A percentile compares a stretch with the other conserved stretches of the same genome.
phyloP scores from a whole-genome alignment of 1,139 yeast genomes.

The Magnusiomyces suaveolens region DNA sequence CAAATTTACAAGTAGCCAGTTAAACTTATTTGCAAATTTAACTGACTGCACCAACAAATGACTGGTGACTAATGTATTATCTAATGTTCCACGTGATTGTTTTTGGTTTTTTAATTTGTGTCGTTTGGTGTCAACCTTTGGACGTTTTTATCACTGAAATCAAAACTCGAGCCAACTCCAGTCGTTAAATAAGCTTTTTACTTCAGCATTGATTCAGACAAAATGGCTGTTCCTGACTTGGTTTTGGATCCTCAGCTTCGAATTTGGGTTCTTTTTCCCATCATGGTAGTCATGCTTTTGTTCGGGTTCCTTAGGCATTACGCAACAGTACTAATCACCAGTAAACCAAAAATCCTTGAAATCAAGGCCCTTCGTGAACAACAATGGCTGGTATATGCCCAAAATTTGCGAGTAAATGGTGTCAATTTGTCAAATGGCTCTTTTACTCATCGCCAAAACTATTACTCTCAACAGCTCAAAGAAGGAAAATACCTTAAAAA shows the following conservation, averaged over 20 bases:
- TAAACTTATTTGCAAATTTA: too few relatives aligned
- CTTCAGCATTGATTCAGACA: conserved; percentile 45
- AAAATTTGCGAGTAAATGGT: conserved; percentile 42
- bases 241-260: conserved; percentile 72
- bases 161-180: not conserved
- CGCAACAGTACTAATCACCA: conserved; percentile 49
- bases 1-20: too few relatives aligned
- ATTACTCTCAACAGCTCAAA: conserved; percentile 40
- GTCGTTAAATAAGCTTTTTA: too few relatives aligned
- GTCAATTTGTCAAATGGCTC: conserved; percentile 40
- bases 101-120: too few relatives aligned
- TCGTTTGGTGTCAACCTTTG: too few relatives aligned
- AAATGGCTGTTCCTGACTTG: conserved; percentile 39
- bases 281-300: conserved; percentile 78
- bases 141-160: too few relatives aligned
- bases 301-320: conserved; percentile 78
- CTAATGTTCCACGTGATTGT: too few relatives aligned
- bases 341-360: conserved; percentile 48
- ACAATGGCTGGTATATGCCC: conserved; percentile 45
- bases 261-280: conserved; percentile 87
- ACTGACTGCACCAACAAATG: too few relatives aligned
- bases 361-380: conserved; percentile 52
- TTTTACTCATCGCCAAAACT: conserved; percentile 42
- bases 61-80: too few relatives aligned
- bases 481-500: conserved; percentile 45